A percentile compares a stretch with the other conserved stretches of the same genome.
These are phyloP conservation scores for Deinandra increscens DNA, from an alignment of 129 eudicot species.

Conservation along the genomic window DNA sequence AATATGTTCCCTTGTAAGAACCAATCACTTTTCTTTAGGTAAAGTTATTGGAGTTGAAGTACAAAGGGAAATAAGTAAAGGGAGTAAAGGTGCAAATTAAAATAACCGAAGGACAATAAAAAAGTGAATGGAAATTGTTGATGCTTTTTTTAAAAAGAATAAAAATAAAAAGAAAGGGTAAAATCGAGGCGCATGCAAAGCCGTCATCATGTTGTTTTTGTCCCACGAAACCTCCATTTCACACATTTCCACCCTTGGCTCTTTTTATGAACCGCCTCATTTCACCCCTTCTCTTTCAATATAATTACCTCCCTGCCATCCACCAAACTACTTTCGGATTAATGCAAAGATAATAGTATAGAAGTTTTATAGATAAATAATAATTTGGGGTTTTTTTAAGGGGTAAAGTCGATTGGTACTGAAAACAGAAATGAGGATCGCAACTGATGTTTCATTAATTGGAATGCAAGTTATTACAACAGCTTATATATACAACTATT, in stretches of 20 bases:
- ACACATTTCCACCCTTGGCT: neutral
- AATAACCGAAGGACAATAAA: constrained; percentile 10
- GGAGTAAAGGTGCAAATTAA: constrained; percentile 10
- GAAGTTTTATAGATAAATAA: too few species aligned
- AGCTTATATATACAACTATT: too few species aligned
- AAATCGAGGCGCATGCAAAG: constrained; percentile 79
- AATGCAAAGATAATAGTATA: too few species aligned
- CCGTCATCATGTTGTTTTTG: constrained; percentile 66
- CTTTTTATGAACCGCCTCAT: neutral
- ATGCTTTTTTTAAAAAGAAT: constrained; percentile 25
- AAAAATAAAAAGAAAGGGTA: constrained; percentile 14
- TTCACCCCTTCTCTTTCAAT: neutral
- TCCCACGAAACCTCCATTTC: constrained; percentile 39
- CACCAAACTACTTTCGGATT: neutral
- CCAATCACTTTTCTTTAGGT: neutral
- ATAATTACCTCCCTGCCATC: constrained; percentile 30
- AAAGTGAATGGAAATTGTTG: neutral
- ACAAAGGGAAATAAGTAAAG: constrained; percentile 14
- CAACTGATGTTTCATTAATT: too few species aligned
- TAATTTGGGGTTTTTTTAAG: too few species aligned
- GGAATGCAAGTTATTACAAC: too few species aligned
- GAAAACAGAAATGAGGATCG: too few species aligned
- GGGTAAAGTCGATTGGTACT: too few species aligned
- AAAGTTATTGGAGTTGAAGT: constrained; percentile 15
- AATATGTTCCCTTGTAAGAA: constrained; percentile 2